phyloP scores from a whole-genome alignment of 164 flowering plant genomes.

The Vitis riparia region DNA sequence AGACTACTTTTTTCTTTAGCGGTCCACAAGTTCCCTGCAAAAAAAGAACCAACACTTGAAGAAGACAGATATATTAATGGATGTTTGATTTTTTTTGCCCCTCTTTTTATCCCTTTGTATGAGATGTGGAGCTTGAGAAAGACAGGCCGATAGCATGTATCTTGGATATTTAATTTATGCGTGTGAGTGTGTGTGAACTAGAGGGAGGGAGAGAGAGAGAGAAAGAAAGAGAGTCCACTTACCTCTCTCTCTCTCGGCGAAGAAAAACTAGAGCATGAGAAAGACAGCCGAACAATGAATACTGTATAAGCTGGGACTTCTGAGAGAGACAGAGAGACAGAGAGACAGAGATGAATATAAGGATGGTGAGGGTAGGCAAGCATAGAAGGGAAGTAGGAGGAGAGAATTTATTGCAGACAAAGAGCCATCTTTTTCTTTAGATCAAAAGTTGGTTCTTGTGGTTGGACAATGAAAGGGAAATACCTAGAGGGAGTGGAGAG shows the following conservation, averaged over 20 bases:
- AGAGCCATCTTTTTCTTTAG: conserved; percentile 15
- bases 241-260: background rate
- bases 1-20: conserved; percentile 4
- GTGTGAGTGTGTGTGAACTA: background rate
- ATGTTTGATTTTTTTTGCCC: background rate
- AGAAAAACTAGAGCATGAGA: conserved; percentile 12
- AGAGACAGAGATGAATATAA: background rate
- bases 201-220: conserved; percentile 1
- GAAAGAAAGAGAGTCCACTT: background rate
- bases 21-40: background rate
- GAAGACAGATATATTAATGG: background rate
- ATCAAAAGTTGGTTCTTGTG: conserved; percentile 5
- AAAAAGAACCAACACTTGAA: background rate
- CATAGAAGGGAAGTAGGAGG: background rate
- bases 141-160: background rate
- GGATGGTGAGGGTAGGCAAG: background rate
- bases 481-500: background rate
- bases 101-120: background rate
- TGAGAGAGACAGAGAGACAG: conserved; percentile 6
- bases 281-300: conserved; percentile 7
- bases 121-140: conserved; percentile 7
- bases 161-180: too few species aligned
- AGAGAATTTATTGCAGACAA: conserved; percentile 35
- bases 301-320: background rate
- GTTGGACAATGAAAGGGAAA: conserved; percentile 11